Evolutionary conservation across 441 rosid species (phyloP), one percentile per base, ranked within the genome.

Genomic region (Syzygium malaccense): DNA sequence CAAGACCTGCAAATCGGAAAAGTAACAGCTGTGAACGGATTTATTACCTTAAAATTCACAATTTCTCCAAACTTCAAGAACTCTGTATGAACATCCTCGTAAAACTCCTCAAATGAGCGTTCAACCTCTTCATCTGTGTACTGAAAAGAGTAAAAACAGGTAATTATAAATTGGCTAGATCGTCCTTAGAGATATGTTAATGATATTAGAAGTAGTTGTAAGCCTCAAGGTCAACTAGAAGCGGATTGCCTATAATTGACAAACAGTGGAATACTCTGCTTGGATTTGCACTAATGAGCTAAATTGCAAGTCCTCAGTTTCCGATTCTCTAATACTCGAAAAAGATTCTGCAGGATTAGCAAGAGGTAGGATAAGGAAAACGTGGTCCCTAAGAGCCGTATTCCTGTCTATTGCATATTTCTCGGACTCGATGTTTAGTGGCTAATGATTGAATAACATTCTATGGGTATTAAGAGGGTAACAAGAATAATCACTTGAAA

Each of bases 11-110:
- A 55, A 55, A 85, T 85, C 33, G 28, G 26, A 55, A 30, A 53
- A 51, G 26, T 85, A 25, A 85, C 64, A 32, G n/a, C 64, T 7
- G 45, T 19, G 48, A 55, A 33, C 62, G 7, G 83, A 41, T 37
- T 41, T 23, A 37, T 75, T 85, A 98, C 99, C 99, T 97, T 98
- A 92, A 98, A 98, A 92, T 98, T 98, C 84, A 98, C 93, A 91
- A 97, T 94, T 92, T 97, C 99, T 87, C 99, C 99, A 91, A 91
- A 98, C 93, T 97, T 98, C 93, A 94, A 93, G 91, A 98, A 97
- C 93, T 98, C 99, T 28, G 99, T 95, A 92, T 97, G 99, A 86
- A 97, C 99, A 91, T 98, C 99, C 92, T 97, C 99, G 51, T 98
- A 98, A 93, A 98, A 97, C 91, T 98, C 99, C 93, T 98, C 98